Evolutionary conservation across 352 stramenopile species (phyloP).

Genomic region (Pythium dissimile): DNA sequence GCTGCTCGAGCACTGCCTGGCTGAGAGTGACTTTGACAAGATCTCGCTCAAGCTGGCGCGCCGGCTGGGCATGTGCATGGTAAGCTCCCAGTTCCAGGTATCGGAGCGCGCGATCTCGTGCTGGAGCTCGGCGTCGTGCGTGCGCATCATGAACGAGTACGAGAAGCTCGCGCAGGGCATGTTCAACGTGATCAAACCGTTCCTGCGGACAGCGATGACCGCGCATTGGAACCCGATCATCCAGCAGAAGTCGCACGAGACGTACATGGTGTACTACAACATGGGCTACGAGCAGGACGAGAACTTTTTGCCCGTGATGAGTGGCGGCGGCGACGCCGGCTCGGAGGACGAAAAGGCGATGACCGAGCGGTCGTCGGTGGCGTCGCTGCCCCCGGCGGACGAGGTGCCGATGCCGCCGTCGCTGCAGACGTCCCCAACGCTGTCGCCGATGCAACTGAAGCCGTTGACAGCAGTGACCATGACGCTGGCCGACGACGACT

Average conservation of each 20-base stretch:
- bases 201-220: slow-evolving; percentile 42
- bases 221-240: slow-evolving; percentile 83
- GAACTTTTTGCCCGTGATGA: slow-evolving; percentile 24
- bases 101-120: slow-evolving; percentile 80
- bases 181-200: slow-evolving; percentile 82
- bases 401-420: not conserved
- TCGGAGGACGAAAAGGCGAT: not conserved
- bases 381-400: slow-evolving; percentile 7
- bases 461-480: slow-evolving; percentile 11
- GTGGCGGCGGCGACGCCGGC: not conserved
- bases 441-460: slow-evolving; percentile 10
- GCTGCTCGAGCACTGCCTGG: slow-evolving; percentile 83
- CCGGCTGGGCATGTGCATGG: slow-evolving; percentile 71
- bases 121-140: slow-evolving; percentile 73
- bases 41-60: slow-evolving; percentile 56
- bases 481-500: slow-evolving; percentile 18
- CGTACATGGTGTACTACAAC: slow-evolving; percentile 88
- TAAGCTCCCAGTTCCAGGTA: slow-evolving; percentile 84
- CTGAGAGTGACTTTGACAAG: slow-evolving; percentile 69
- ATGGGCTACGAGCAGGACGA: slow-evolving; percentile 87
- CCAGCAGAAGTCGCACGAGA: slow-evolving; percentile 82
- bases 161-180: slow-evolving; percentile 81
- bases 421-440: not conserved
- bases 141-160: slow-evolving; percentile 90
- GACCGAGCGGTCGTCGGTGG: slow-evolving; percentile 7